phyloP scores from a whole-genome alignment of 441 rosid species.

The Gossypium davidsonii region DNA sequence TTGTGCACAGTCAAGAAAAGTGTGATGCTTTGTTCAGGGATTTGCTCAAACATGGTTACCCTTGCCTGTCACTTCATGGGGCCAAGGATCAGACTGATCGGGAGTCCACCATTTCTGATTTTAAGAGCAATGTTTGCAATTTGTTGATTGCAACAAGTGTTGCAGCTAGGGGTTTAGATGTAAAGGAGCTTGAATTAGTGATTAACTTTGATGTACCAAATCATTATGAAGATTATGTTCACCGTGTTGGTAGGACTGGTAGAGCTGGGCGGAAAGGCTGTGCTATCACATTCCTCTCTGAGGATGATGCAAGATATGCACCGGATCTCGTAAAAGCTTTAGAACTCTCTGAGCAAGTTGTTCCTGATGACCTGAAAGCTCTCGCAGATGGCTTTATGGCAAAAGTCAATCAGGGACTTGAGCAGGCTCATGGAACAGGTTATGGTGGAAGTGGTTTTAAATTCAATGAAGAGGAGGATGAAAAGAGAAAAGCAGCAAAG shows the following conservation, averaged over 20 bases:
- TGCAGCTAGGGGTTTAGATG: conserved; percentile 96
- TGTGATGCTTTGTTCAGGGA: conserved; percentile 78
- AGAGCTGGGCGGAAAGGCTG: conserved; percentile 91
- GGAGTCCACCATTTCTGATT: conserved; percentile 83
- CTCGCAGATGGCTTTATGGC: conserved; percentile 80
- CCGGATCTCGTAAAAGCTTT: conserved; percentile 90
- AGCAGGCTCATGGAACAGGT: conserved; percentile 93
- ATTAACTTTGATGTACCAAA: conserved; percentile 76
- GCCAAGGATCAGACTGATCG: conserved; percentile 95
- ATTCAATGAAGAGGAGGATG: conserved; percentile 95
- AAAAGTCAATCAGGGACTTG: conserved; percentile 85
- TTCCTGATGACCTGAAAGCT: conserved; percentile 78
- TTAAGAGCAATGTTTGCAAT: conserved; percentile 79
- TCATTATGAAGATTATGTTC: conserved; percentile 90
- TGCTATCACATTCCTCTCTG: conserved; percentile 83
- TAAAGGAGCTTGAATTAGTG: conserved; percentile 91
- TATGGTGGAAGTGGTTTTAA: conserved; percentile 97
- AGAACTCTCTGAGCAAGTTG: conserved; percentile 90
- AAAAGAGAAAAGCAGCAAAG: conserved; percentile 87
- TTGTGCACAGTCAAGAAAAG: conserved; percentile 85
- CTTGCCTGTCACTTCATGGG: conserved; percentile 91
- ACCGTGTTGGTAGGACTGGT: conserved; percentile 93
- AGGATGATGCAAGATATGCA: conserved; percentile 84
- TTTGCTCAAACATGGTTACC: conserved; percentile 69
- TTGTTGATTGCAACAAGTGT: conserved; percentile 80